These are phyloP conservation scores for Fusarium algeriense DNA, from an alignment of 2,329 filamentous ascomycete genomes.

Conservation along the genomic window DNA sequence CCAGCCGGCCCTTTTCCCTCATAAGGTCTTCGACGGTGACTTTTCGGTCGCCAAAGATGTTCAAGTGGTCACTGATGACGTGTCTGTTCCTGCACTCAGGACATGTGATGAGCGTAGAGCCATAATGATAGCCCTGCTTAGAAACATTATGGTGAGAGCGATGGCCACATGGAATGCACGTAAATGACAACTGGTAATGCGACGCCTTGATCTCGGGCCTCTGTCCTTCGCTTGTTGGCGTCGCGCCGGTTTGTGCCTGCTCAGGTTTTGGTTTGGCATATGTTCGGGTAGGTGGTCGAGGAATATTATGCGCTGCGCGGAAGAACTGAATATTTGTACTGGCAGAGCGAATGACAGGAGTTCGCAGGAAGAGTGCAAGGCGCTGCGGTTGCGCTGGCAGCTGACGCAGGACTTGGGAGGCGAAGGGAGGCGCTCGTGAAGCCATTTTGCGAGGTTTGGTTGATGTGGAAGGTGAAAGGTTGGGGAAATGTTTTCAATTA, in stretches of 20 bases:
- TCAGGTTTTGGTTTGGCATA: constrained; percentile 25
- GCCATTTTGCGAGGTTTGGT: constrained; percentile 45
- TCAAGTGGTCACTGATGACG: constrained; percentile 89
- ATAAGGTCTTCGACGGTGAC: constrained; percentile 83
- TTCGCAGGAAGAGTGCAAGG: constrained; percentile 27
- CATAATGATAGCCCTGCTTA: constrained; percentile 95
- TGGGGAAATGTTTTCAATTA: constrained; percentile 37
- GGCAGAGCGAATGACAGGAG: constrained; percentile 17
- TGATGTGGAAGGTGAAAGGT: constrained; percentile 7
- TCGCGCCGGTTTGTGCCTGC: constrained; percentile 27
- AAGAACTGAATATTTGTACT: constrained; percentile 23
- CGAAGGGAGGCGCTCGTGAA: constrained; percentile 41
- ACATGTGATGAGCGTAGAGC: constrained; percentile 89
- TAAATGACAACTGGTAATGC: constrained; percentile 90
- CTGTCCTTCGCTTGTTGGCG: constrained; percentile 47
- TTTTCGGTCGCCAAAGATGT: constrained; percentile 78
- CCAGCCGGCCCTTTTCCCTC: constrained; percentile 77
- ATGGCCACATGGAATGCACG: constrained; percentile 85
- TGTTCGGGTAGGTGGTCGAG: constrained; percentile 47
- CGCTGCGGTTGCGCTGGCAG: constrained; percentile 32
- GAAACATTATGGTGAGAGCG: constrained; percentile 88
- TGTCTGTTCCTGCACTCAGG: constrained; percentile 88
- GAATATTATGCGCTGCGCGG: constrained; percentile 54
- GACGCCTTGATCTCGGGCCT: constrained; percentile 62
- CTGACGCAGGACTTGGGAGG: constrained; percentile 35